Evolutionary conservation across 1,139 yeast species (phyloP).

Genomic region (Eremothecium gossypii): DNA sequence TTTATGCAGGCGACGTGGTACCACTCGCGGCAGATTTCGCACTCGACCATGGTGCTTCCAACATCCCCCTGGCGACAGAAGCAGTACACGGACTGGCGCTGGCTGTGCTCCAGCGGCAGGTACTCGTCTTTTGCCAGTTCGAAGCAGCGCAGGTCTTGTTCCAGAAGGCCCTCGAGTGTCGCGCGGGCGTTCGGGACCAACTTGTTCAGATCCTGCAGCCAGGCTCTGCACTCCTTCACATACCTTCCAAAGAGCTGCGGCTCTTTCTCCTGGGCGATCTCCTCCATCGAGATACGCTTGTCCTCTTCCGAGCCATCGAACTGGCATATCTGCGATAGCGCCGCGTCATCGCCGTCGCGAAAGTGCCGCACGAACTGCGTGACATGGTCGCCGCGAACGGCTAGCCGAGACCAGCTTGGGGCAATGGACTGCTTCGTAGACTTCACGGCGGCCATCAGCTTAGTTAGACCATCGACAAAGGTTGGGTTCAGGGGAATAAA

Average conservation of each 20-base stretch:
- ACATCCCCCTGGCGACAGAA: slow-evolving; percentile 60
- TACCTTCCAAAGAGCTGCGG: slow-evolving; percentile 10
- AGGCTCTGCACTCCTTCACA: slow-evolving; percentile 31
- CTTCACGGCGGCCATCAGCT: slow-evolving; percentile 17
- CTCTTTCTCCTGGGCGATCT: slow-evolving; percentile 7
- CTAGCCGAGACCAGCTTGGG: slow-evolving; percentile 18
- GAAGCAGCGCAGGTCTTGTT: slow-evolving; percentile 30
- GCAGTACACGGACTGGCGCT: slow-evolving; percentile 41
- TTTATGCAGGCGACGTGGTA: slow-evolving; percentile 63
- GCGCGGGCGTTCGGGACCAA: slow-evolving; percentile 35
- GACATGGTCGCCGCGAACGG: slow-evolving; percentile 12
- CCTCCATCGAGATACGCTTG: slow-evolving; percentile 21
- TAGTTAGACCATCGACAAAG: slow-evolving; percentile 14
- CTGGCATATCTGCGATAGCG: slow-evolving; percentile 9
- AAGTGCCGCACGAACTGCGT: slow-evolving; percentile 7
- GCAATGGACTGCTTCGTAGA: slow-evolving; percentile 29
- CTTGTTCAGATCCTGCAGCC: slow-evolving; percentile 39
- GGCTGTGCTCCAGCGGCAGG: slow-evolving; percentile 12
- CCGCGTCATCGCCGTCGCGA: slow-evolving; percentile 6
- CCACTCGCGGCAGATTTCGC: slow-evolving; percentile 76
- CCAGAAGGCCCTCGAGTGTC: slow-evolving; percentile 13
- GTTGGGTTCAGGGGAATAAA: slow-evolving; percentile 20
- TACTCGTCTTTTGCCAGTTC: slow-evolving; percentile 34
- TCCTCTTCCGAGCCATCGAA: slow-evolving; percentile 26
- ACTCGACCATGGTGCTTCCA: slow-evolving; percentile 65